Conservation (phyloP, 805 yeast species). For the Candida pseudoglaebosa region DNA sequence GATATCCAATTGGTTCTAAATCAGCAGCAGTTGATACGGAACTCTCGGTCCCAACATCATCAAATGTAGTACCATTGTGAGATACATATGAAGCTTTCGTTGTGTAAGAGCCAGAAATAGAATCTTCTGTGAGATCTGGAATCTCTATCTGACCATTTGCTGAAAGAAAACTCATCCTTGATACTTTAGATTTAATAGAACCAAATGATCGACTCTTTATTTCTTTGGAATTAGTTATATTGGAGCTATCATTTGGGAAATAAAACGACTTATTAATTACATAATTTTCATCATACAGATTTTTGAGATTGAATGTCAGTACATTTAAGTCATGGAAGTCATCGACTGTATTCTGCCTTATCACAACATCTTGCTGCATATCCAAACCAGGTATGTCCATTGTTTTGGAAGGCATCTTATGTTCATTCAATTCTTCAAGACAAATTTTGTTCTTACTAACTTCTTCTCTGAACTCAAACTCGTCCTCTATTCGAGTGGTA, state of each 20-base stretch:
- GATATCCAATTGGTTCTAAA: conserved; percentile 35
- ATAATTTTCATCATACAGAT: conserved; percentile 19
- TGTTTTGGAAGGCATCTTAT: too few relatives aligned
- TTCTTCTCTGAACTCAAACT: too few relatives aligned
- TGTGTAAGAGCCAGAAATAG: conserved; percentile 11
- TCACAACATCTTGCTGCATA: not conserved
- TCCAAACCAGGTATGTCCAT: not conserved
- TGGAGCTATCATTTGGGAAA: conserved; percentile 32
- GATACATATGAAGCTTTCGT: conserved; percentile 11
- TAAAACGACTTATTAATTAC: conserved; percentile 35
- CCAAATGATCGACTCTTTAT: conserved; percentile 13
- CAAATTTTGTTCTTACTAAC: too few relatives aligned
- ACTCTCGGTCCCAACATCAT: conserved; percentile 21
- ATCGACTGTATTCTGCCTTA: not conserved
- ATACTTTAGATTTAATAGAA: conserved; percentile 13
- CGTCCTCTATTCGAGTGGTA: too few relatives aligned
- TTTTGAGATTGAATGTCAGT: not conserved
- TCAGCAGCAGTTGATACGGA: conserved; percentile 14
- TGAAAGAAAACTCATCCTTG: conserved; percentile 15
- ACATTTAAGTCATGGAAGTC: not conserved
- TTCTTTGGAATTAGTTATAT: conserved; percentile 29
- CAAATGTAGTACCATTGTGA: conserved; percentile 22
- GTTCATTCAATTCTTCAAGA: too few relatives aligned
- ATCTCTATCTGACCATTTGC: conserved; percentile 37
- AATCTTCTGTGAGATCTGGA: conserved; percentile 30